phyloP scores from a whole-genome alignment of 495 filamentous ascomycete genomes.

The Xylaria venustula region DNA sequence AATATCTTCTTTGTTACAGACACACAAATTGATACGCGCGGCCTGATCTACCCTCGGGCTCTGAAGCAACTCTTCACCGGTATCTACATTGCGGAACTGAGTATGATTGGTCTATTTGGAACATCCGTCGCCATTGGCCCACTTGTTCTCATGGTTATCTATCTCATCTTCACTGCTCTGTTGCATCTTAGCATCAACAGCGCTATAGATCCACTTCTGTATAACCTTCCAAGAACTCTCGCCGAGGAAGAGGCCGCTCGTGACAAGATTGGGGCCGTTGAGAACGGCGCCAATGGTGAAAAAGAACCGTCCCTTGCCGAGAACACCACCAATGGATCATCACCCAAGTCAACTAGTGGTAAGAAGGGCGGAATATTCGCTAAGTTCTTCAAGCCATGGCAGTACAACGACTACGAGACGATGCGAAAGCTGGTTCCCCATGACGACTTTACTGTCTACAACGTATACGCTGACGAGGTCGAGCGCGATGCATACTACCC shows the following conservation, averaged over 20 bases:
- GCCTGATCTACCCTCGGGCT: slow-evolving; percentile 81
- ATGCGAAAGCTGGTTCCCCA: slow-evolving; percentile 72
- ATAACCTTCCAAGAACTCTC: slow-evolving; percentile 70
- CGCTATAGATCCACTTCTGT: slow-evolving; percentile 75
- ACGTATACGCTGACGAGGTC: slow-evolving; percentile 56
- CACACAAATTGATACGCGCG: slow-evolving; percentile 83
- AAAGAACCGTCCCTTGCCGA: slow-evolving; percentile 27
- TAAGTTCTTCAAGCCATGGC: slow-evolving; percentile 78
- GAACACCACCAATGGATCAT: slow-evolving; percentile 21
- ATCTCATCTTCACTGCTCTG: slow-evolving; percentile 75
- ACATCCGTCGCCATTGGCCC: slow-evolving; percentile 72
- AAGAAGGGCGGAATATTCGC: slow-evolving; percentile 50
- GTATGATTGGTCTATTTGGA: slow-evolving; percentile 87
- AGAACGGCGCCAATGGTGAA: slow-evolving; percentile 33
- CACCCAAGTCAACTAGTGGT: slow-evolving; percentile 18
- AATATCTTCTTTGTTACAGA: slow-evolving; percentile 92
- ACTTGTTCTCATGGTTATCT: slow-evolving; percentile 76
- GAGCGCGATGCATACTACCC: slow-evolving; percentile 75
- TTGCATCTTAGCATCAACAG: slow-evolving; percentile 80
- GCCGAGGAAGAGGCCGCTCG: slow-evolving; percentile 57
- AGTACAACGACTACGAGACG: slow-evolving; percentile 67
- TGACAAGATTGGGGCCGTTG: slow-evolving; percentile 23
- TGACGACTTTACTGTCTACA: slow-evolving; percentile 36
- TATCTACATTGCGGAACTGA: slow-evolving; percentile 79
- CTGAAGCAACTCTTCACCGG: slow-evolving; percentile 89